Percentiles rank a stretch among this genome's conserved stretches.
Evolutionary conservation across 345 rosid species (phyloP).

Genomic region (Cardamine chenopodiifolia): DNA sequence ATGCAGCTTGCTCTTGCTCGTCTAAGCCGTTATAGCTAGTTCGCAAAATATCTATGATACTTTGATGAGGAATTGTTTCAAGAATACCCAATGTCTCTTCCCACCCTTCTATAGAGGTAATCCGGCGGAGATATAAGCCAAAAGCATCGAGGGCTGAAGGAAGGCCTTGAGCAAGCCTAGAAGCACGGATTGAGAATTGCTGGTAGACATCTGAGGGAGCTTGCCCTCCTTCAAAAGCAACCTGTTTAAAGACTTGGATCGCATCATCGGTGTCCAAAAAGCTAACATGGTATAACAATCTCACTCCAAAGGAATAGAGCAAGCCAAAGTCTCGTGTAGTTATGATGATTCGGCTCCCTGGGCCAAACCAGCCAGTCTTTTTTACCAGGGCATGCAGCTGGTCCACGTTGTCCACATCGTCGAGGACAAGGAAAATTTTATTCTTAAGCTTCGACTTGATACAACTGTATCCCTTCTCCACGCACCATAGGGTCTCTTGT

Average conservation of each 20-base stretch:
- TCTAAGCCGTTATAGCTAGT: constrained; percentile 19
- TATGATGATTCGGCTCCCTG: constrained; percentile 35
- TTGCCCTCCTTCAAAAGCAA: constrained; percentile 33
- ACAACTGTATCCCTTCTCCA: no score
- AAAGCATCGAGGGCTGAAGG: constrained; percentile 25
- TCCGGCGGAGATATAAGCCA: neutral
- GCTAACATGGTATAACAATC: neutral
- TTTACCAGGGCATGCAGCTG: constrained; percentile 15
- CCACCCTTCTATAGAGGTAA: neutral
- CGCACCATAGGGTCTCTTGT: no score
- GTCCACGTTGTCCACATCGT: constrained; percentile 16
- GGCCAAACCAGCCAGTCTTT: constrained; percentile 28
- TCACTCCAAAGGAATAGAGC: neutral
- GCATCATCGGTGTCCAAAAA: constrained; percentile 5
- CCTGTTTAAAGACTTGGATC: neutral
- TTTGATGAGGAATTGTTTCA: neutral
- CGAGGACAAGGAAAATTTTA: no score
- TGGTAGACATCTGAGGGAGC: constrained; percentile 18
- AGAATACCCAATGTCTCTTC: neutral
- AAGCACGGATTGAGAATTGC: constrained; percentile 10
- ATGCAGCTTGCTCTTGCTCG: neutral
- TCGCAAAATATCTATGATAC: constrained; percentile 1
- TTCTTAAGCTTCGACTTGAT: no score
- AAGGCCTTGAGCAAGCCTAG: constrained; percentile 32
- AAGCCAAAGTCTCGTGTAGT: constrained; percentile 27